Evolutionary conservation across 2,329 filamentous ascomycete species (phyloP).

Genomic region (Beauveria sp.): DNA sequence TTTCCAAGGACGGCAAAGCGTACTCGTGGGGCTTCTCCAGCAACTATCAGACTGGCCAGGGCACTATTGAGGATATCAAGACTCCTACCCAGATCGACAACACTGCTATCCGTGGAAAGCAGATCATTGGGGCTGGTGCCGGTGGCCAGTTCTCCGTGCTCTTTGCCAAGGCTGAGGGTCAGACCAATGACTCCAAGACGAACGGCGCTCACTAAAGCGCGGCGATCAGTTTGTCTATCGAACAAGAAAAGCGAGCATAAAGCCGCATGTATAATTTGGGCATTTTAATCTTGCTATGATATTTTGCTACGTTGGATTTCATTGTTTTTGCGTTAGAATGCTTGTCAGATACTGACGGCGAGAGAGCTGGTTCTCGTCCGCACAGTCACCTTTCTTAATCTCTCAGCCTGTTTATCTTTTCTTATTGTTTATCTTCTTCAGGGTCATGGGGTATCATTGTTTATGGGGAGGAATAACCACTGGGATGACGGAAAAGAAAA

Average conservation of each 20-base stretch:
- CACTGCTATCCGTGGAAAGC: constrained; percentile 67
- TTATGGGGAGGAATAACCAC: not conserved
- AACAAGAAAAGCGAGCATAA: not conserved
- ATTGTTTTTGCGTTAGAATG: not conserved
- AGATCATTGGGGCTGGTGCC: constrained; percentile 71
- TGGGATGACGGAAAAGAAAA: not conserved
- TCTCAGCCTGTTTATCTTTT: not conserved
- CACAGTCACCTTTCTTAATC: not conserved
- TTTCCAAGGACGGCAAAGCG: constrained; percentile 62
- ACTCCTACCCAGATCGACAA: constrained; percentile 77
- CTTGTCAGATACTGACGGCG: not conserved
- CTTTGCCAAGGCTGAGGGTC: constrained; percentile 33
- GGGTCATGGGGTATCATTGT: not conserved
- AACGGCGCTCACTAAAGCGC: constrained; percentile 20
- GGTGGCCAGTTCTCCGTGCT: constrained; percentile 76
- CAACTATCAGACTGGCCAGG: constrained; percentile 73
- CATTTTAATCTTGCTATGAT: not conserved
- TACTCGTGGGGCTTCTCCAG: constrained; percentile 77
- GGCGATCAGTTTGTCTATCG: not conserved
- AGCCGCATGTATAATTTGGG: constrained; percentile 9
- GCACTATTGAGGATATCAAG: constrained; percentile 70
- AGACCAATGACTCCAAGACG: constrained; percentile 17
- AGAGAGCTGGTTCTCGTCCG: not conserved
- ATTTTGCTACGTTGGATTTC: not conserved
- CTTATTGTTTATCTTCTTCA: not conserved